Conservation (phyloP, 164 flowering plant species). For the Annona cherimola region DNA sequence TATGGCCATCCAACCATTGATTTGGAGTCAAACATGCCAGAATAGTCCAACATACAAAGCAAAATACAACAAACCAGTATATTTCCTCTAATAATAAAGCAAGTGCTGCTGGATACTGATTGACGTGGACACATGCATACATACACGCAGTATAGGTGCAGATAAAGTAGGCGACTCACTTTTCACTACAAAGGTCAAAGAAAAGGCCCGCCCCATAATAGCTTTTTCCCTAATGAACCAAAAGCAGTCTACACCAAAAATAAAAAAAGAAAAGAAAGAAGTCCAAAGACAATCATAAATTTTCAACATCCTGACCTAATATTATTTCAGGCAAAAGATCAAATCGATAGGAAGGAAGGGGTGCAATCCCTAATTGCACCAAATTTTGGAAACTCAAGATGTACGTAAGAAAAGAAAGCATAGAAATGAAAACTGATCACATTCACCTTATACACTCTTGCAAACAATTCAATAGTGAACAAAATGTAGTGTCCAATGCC, state of each 20-base stretch:
- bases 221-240: conserved; percentile 44
- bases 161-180: conserved; percentile 55
- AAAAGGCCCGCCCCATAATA: conserved; percentile 24
- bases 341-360: neutral
- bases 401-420: neutral
- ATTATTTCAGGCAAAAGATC: neutral
- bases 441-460: neutral
- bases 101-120: conserved; percentile 18
- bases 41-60: conserved; percentile 12
- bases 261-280: conserved; percentile 6
- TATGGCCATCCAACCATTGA: neutral
- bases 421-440: neutral
- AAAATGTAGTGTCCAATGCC: neutral
- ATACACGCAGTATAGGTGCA: conserved; percentile 36
- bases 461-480: neutral
- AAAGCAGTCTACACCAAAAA: conserved; percentile 43
- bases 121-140: conserved; percentile 1
- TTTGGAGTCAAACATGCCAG: conserved; percentile 31
- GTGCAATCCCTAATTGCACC: neutral
- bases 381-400: neutral
- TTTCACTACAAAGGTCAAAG: conserved; percentile 32
- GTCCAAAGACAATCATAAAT: neutral
- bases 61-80: conserved; percentile 26
- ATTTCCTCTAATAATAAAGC: neutral
- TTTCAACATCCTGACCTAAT: conserved; percentile 3